phyloP scores from a whole-genome alignment of 1,284 basidiomycete species.

The Malassezia dermatis region DNA sequence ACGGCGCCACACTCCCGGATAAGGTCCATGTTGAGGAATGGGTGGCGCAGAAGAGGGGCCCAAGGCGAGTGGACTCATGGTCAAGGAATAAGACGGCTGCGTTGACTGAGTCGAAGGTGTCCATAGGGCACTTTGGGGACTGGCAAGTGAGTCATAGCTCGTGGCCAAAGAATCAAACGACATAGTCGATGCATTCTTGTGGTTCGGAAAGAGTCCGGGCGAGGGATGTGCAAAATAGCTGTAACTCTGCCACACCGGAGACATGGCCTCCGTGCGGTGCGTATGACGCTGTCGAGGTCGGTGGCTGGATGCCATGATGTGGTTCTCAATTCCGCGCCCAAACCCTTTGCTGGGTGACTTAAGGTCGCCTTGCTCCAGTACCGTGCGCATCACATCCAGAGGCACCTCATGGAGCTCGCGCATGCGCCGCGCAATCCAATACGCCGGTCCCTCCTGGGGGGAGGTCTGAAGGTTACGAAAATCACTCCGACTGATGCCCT shows the following conservation, averaged over 20 bases:
- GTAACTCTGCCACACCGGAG: slow-evolving; percentile 7
- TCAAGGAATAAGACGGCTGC: background rate
- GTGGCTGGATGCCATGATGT: slow-evolving; percentile 42
- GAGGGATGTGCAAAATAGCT: slow-evolving; percentile 17
- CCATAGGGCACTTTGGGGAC: slow-evolving; percentile 15
- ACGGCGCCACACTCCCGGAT: slow-evolving; percentile 44
- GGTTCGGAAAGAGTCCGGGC: slow-evolving; percentile 8
- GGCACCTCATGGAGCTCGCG: slow-evolving; percentile 46
- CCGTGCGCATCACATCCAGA: slow-evolving; percentile 41
- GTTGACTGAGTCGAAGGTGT: background rate
- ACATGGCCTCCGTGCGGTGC: background rate
- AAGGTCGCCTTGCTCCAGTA: slow-evolving; percentile 44
- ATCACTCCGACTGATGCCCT: slow-evolving; percentile 35
- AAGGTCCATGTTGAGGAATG: slow-evolving; percentile 20
- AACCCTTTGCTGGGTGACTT: slow-evolving; percentile 34
- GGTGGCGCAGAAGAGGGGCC: slow-evolving; percentile 12
- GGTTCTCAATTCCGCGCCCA: slow-evolving; percentile 43
- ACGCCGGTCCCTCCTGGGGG: slow-evolving; percentile 32
- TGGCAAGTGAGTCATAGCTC: slow-evolving; percentile 37
- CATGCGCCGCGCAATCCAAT: slow-evolving; percentile 46
- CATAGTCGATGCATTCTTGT: slow-evolving; percentile 33
- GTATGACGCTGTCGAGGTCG: slow-evolving; percentile 21
- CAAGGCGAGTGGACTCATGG: slow-evolving; percentile 26
- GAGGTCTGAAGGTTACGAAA: slow-evolving; percentile 37
- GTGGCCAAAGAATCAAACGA: slow-evolving; percentile 46